Evolutionary conservation across 306 rosid genomes (phyloP).

Genomic region (Cyclanthera cordifolia): DNA sequence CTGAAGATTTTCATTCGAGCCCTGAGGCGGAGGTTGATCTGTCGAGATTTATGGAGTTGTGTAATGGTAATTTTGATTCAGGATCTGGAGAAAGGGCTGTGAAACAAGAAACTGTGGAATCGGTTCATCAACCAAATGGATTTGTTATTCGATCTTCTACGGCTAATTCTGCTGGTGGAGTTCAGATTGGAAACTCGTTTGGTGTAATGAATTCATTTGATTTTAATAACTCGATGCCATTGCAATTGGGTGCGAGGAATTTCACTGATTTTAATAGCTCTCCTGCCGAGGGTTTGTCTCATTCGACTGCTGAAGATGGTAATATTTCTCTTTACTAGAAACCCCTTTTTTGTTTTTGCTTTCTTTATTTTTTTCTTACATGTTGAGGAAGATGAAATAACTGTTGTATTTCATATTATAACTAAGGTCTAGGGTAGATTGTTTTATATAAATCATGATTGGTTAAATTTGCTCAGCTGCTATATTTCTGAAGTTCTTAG

Average conservation of each 20-base stretch:
- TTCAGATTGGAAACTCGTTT: conserved; percentile 33
- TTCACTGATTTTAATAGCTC: conserved; percentile 48
- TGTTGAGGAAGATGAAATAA: neutral
- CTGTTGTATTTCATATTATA: neutral
- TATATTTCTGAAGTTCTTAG: neutral
- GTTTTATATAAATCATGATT: neutral
- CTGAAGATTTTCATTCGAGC: conserved; percentile 14
- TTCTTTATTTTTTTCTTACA: neutral
- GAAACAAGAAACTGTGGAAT: conserved; percentile 42
- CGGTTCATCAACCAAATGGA: conserved; percentile 24
- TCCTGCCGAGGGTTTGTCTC: conserved; percentile 49
- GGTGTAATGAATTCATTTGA: conserved; percentile 22
- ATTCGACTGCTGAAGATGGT: conserved; percentile 45
- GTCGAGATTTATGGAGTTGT: conserved; percentile 23
- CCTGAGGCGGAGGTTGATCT: conserved; percentile 44
- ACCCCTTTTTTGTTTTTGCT: neutral
- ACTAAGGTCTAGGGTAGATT: neutral
- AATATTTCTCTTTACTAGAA: conserved; percentile 9
- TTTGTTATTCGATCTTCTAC: conserved; percentile 23
- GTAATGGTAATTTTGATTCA: conserved; percentile 29
- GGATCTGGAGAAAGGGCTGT: conserved; percentile 25
- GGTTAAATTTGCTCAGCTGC: neutral
- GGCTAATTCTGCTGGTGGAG: conserved; percentile 9
- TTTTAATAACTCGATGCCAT: conserved; percentile 21
- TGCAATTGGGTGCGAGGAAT: conserved; percentile 26